Base-by-base conservation (phyloP, 306 rosid genomes). In the Vigna hirtella region DNA sequence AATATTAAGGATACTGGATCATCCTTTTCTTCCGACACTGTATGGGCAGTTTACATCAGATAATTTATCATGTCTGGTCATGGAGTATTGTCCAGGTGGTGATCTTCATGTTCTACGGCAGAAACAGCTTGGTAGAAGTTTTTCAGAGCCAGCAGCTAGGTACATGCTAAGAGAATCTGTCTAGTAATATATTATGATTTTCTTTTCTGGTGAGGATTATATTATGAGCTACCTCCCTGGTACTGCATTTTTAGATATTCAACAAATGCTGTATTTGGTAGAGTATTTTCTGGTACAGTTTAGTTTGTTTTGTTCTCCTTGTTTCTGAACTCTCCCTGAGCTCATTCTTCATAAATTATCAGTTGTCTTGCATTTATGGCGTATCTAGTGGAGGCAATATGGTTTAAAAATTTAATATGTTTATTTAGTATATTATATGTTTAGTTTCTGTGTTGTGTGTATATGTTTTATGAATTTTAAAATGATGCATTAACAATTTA, bases 81-180 rank as follows among this genome's bases (percentile, higher is more conserved):
- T 90, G 99, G 99, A 95, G 88, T 93, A 87, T 76, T 95, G 99
- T 83, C 99, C 99, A 57, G 99, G 99, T 15, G 99, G 99, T 77
- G 99, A 96, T 86, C 99, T 96, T 81, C 99, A 96, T 74, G 99
- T 96, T 81, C 90, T 96, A 63, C 88, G 99, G 62, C 99, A 96
- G 88, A 96, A 85, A 82, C 99, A 96, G 86, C 86, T 74, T 51
- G 94, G 93, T 20, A 86, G 97, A 87, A 53, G 89, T 81, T 96
- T 90, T 77, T 87, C 94, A 53, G 99, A 96, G 83, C 87, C 96
- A 30, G 96, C 98, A 28, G 93, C 97, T 66, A 96, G 99, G 99
- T 96, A 91, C 30, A 15, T 81, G 56, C 66, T 61, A 49, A 40
- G 81, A 65, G 30, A 36, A 67, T 7, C 38, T 69, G 62, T 56